phyloP scores from a whole-genome alignment of 345 rosid genomes.

The Eucalyptus decipiens region DNA sequence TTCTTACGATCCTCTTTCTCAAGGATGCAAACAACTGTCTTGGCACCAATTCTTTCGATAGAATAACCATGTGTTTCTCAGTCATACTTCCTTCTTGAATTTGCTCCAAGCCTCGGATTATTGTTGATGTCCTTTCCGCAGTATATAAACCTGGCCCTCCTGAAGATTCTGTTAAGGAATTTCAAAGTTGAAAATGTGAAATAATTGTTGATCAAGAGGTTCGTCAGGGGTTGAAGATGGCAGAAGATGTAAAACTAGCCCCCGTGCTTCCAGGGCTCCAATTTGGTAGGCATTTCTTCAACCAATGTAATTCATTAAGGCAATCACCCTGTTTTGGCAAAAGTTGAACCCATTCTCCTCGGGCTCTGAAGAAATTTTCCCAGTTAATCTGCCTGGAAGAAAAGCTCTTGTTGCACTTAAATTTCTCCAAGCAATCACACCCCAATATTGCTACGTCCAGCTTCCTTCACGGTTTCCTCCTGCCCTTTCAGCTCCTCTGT shows the following conservation, averaged over 20 bases:
- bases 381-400: not conserved
- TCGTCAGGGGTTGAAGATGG: not conserved
- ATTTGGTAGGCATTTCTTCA: not conserved
- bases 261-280: not conserved
- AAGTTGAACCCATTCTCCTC: not conserved
- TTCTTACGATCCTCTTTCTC: not conserved
- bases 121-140: not conserved
- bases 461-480: constrained; percentile 13
- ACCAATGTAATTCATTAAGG: not conserved
- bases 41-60: not conserved
- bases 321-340: not conserved
- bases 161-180: not conserved
- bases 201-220: not conserved
- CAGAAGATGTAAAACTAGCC: not conserved
- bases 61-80: not conserved
- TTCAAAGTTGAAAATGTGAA: not conserved
- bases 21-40: not conserved
- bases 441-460: constrained; percentile 40
- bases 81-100: not conserved
- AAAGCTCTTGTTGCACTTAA: not conserved
- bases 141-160: not conserved
- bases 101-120: not conserved
- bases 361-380: not conserved
- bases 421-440: not conserved
- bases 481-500: constrained; percentile 3